These are phyloP conservation scores for Phytophthora macrochlamydospora DNA, from an alignment of 352 stramenopile genomes.

Conservation along the genomic window DNA sequence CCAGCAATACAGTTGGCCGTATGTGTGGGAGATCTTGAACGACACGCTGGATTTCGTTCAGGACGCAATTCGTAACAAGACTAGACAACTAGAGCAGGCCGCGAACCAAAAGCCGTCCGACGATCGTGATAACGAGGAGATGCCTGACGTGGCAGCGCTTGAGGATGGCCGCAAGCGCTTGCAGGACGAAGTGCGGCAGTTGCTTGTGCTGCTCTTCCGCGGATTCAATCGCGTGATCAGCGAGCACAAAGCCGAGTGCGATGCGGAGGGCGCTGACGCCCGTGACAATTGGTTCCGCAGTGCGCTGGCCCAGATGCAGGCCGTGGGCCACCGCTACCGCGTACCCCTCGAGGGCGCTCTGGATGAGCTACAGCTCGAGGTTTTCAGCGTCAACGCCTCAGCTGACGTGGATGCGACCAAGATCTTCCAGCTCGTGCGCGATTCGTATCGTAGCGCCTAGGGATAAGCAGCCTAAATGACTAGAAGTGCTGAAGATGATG, in stretches of 20 bases:
- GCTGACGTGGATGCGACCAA: conserved; percentile 75
- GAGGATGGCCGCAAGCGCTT: conserved; percentile 45
- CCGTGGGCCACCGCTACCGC: conserved; percentile 63
- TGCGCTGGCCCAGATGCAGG: conserved; percentile 73
- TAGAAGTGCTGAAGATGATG: conserved; percentile 17
- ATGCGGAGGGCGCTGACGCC: conserved; percentile 69
- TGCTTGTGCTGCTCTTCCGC: conserved; percentile 63
- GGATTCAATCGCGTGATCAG: conserved; percentile 76
- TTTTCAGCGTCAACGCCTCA: conserved; percentile 52
- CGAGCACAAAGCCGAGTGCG: conserved; percentile 81
- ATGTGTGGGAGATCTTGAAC: conserved; percentile 84
- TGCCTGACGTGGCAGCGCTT: conserved; percentile 49
- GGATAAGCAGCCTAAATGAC: conserved; percentile 5
- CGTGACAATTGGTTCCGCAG: conserved; percentile 86
- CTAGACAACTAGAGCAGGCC: conserved; percentile 36
- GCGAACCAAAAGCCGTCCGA: conserved; percentile 34
- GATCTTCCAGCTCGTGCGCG: conserved; percentile 73
- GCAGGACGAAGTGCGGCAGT: conserved; percentile 54
- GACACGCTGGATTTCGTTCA: conserved; percentile 71
- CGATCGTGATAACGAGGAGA: conserved; percentile 50
- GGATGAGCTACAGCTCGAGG: conserved; percentile 53
- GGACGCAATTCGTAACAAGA: conserved; percentile 40
- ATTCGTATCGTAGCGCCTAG: conserved; percentile 69
- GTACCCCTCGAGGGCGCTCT: conserved; percentile 56
- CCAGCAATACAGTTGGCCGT: conserved; percentile 90